phyloP scores from a whole-genome alignment of 2,329 filamentous ascomycete species.

The Stachybotrys chartarum region DNA sequence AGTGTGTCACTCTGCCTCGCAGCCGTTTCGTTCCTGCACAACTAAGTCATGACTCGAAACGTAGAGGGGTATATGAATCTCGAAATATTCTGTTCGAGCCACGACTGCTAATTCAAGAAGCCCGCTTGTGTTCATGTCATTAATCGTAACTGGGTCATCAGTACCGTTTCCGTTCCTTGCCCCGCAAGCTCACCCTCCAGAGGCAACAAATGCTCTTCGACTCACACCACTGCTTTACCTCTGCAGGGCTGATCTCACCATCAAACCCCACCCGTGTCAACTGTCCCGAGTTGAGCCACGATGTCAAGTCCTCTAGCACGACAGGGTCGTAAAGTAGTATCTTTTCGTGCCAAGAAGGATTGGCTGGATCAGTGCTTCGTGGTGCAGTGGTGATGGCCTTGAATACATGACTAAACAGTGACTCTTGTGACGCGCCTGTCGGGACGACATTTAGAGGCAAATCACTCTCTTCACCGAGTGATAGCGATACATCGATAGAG shows the following conservation, averaged over 20 bases:
- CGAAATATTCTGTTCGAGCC: background rate
- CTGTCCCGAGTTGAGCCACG: constrained; percentile 72
- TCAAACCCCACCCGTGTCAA: constrained; percentile 58
- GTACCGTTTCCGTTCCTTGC: constrained; percentile 46
- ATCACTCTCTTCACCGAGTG: constrained; percentile 37
- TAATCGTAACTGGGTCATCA: constrained; percentile 3
- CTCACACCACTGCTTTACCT: constrained; percentile 88
- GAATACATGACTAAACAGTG: constrained; percentile 46
- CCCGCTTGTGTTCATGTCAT: background rate
- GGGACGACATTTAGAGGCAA: constrained; percentile 30
- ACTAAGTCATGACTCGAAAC: background rate
- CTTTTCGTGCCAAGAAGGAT: constrained; percentile 79
- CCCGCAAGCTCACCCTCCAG: constrained; percentile 52
- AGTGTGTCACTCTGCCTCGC: background rate
- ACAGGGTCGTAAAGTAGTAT: constrained; percentile 93
- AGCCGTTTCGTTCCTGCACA: background rate
- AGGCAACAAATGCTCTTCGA: constrained; percentile 78
- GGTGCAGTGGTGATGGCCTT: constrained; percentile 45
- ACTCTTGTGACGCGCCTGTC: constrained; percentile 31
- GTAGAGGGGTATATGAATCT: background rate
- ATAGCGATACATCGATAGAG: constrained; percentile 33
- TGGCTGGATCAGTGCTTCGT: constrained; percentile 36
- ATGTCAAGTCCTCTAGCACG: constrained; percentile 74
- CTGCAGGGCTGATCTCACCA: constrained; percentile 51
- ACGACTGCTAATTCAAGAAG: background rate